Percentiles rank a stretch among this genome's conserved stretches.
Conservation (phyloP, 2,329 filamentous ascomycete species). For the Sporothrix protearum region DNA sequence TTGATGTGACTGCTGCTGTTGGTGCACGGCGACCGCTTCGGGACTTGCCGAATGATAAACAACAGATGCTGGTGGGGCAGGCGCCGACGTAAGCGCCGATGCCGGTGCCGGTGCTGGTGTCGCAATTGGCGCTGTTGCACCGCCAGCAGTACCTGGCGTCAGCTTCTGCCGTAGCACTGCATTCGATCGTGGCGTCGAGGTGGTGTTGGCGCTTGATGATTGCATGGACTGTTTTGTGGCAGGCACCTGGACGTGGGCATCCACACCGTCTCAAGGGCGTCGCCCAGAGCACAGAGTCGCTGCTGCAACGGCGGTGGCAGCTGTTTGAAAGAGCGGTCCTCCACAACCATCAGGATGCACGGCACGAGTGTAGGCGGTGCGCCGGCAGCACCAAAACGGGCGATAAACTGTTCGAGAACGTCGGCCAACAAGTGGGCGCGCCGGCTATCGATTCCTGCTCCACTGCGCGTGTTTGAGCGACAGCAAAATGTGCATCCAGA, state of each 20-base stretch:
- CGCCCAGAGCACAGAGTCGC: background rate
- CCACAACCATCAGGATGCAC: slow-evolving; percentile 25
- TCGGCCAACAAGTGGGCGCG: background rate
- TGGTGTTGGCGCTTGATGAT: background rate
- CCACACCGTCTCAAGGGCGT: slow-evolving; percentile 8
- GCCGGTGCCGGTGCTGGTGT: background rate
- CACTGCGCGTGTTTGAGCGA: background rate
- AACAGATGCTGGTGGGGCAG: background rate
- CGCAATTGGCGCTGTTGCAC: background rate
- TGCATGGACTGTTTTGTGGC: background rate
- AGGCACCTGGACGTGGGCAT: background rate
- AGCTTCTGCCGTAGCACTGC: background rate
- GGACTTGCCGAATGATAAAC: slow-evolving; percentile 6
- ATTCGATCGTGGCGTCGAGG: background rate
- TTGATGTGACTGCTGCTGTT: background rate
- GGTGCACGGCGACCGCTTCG: background rate
- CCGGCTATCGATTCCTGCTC: background rate
- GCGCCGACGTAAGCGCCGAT: background rate
- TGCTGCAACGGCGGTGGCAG: slow-evolving; percentile 14
- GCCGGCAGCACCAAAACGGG: slow-evolving; percentile 31
- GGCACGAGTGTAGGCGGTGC: slow-evolving; percentile 32
- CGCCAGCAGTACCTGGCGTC: background rate
- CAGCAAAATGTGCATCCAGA: slow-evolving; percentile 19
- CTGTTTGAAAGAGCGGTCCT: background rate
- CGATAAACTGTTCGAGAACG: slow-evolving; percentile 20